Evolutionary conservation across 345 rosid species (phyloP), one percentile per base, ranked within the genome.

Genomic region (Moricandia moricandioides): DNA sequence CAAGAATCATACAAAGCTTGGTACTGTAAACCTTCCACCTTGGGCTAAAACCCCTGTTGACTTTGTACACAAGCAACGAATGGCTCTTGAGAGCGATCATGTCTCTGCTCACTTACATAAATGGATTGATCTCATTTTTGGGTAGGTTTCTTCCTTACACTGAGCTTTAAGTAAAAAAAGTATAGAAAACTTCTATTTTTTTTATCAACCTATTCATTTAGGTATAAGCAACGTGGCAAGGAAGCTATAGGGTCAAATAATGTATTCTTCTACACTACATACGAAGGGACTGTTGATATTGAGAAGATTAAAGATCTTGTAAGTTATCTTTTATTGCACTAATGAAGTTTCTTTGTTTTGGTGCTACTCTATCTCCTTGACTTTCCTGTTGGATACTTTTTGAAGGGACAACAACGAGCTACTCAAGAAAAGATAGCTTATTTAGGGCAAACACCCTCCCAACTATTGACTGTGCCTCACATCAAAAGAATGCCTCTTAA

Each of bases 71-170:
- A 92, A 95, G 79, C 97, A 95, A 71, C 86, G 86, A 70, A 86
- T 80, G 91, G 98, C 98, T 77, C 92, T 95, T 54, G 99, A 95
- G 82, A 92, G 99, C 35, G 98, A 95, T 37, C 85, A 95, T 86
- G 96, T 88, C 14, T 95, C 99, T 51, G 88, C 89, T 60, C 96
- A 89, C 83, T 84, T 95, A 86, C 93, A 95, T 83, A 94, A 92
- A 77, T 95, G 99, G 99, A 89, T 95, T 64, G 99, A 95, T 83
- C 98, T 95, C 75, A 82, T 95, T 66, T 95, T 92, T 69, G 99
- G 99, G 99, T 92, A 61, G 12, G 78, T 76, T 49, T 49, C 24
- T 18, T n/a, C n/a, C 14, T 11, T n/a, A n/a, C n/a, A n/a, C n/a
- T n/a, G n/a, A n/a, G n/a, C n/a, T n/a, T n/a, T n/a, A n/a, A n/a